Evolutionary conservation across 371 early-diverging fungal species (phyloP).

Genomic region (Basidiobolus heterosporus): DNA sequence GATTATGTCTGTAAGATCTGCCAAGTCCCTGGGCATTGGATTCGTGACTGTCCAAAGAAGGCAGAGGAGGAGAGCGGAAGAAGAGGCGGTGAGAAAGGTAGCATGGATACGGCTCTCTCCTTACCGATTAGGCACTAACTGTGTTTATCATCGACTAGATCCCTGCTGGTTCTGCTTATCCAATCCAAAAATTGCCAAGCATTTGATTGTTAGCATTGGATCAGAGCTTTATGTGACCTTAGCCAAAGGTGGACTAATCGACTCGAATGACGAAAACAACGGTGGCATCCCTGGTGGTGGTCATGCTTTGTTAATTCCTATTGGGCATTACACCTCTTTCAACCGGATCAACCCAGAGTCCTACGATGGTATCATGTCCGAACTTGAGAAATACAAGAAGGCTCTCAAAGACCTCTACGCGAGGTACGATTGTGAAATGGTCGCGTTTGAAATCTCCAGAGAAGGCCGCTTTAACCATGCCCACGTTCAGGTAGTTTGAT

Average conservation of each 20-base stretch:
- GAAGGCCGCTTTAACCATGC: constrained; percentile 31
- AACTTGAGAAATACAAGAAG: constrained; percentile 38
- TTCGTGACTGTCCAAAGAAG: constrained; percentile 38
- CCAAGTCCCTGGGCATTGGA: constrained; percentile 34
- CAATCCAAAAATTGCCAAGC: constrained; percentile 59
- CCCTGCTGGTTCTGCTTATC: constrained; percentile 81
- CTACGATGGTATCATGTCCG: constrained; percentile 20
- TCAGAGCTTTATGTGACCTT: constrained; percentile 49
- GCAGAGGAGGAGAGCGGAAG: neutral
- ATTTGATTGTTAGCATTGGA: constrained; percentile 59
- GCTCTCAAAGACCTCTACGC: constrained; percentile 25
- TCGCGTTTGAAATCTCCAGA: constrained; percentile 51
- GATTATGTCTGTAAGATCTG: constrained; percentile 40
- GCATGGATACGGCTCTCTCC: neutral
- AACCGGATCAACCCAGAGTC: constrained; percentile 21
- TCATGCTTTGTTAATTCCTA: constrained; percentile 54
- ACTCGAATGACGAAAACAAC: constrained; percentile 9
- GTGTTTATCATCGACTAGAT: constrained; percentile 9
- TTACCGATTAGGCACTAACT: neutral
- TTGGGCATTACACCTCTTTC: constrained; percentile 44
- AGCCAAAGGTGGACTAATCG: constrained; percentile 54
- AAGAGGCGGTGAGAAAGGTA: constrained; percentile 1
- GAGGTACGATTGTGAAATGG: constrained; percentile 29
- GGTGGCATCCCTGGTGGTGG: constrained; percentile 36
- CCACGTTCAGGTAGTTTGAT: constrained; percentile 44